These are phyloP conservation scores for Mycena metata DNA, from an alignment of 768 basidiomycete genomes.

Conservation along the genomic window DNA sequence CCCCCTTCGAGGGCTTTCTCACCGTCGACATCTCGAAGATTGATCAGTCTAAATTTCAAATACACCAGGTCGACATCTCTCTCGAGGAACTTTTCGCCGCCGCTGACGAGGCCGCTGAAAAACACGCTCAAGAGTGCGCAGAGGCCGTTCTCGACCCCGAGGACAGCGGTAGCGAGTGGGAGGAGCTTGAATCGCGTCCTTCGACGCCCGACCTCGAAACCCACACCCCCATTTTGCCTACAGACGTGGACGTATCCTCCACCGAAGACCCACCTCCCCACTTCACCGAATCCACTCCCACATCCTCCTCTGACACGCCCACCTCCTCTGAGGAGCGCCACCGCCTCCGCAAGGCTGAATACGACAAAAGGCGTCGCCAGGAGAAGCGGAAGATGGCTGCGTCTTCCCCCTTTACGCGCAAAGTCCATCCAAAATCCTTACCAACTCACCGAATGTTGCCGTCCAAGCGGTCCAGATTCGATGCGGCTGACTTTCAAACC, in stretches of 20 bases:
- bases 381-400: neutral
- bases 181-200: neutral
- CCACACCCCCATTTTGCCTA: neutral
- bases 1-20: neutral
- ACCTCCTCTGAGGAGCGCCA: neutral
- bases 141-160: neutral
- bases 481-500: neutral
- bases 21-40: neutral
- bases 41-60: neutral
- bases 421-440: neutral
- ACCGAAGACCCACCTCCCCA: no score
- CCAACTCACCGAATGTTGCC: conserved; percentile 6
- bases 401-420: neutral
- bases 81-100: neutral
- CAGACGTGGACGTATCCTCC: neutral
- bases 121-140: neutral
- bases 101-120: neutral
- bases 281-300: neutral
- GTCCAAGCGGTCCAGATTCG: neutral
- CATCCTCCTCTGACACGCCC: neutral
- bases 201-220: neutral
- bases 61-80: neutral
- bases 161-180: conserved; percentile 7
- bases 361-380: neutral
- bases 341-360: neutral